Conservation (phyloP, 2,329 filamentous ascomycete genomes). For the Plectosphaerella cucumerina region DNA sequence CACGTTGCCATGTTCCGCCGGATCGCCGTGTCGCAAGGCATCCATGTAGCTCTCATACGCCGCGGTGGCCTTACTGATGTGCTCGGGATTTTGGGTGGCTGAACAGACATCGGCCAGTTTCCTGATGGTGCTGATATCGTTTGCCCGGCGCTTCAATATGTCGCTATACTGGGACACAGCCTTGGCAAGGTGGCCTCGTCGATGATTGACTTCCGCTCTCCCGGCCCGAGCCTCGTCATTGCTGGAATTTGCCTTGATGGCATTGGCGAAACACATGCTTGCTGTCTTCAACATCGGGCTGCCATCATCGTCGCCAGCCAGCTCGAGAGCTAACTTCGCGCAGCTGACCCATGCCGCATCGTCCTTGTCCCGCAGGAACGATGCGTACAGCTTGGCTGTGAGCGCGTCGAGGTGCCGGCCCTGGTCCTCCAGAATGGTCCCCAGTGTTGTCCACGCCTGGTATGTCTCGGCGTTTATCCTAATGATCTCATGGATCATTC, state of each 20-base stretch:
- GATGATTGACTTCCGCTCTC: conserved; percentile 54
- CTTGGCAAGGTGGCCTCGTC: conserved; percentile 47
- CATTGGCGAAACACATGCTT: conserved; percentile 55
- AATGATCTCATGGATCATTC: conserved; percentile 58
- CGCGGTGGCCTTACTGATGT: conserved; percentile 35
- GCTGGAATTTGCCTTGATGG: conserved; percentile 52
- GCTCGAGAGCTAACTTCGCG: conserved; percentile 52
- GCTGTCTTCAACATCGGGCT: conserved; percentile 47
- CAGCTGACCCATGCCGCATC: conserved; percentile 55
- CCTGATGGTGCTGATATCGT: conserved; percentile 50
- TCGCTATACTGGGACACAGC: conserved; percentile 55
- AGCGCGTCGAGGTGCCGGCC: conserved; percentile 54
- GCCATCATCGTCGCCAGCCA: conserved; percentile 41
- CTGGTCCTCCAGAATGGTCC: conserved; percentile 57
- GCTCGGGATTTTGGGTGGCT: conserved; percentile 43
- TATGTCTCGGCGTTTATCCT: conserved; percentile 65
- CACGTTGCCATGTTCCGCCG: conserved; percentile 29
- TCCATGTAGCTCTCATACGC: conserved; percentile 46
- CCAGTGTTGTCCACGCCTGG: conserved; percentile 60
- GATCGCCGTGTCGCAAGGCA: conserved; percentile 27
- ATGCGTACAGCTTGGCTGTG: conserved; percentile 57
- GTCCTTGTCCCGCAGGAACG: conserved; percentile 59
- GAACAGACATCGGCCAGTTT: conserved; percentile 54
- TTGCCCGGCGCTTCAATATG: conserved; percentile 46
- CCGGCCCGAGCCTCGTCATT: conserved; percentile 55